phyloP scores from a whole-genome alignment of 768 basidiomycete genomes.

The Porphyrellus cyaneotinctus region DNA sequence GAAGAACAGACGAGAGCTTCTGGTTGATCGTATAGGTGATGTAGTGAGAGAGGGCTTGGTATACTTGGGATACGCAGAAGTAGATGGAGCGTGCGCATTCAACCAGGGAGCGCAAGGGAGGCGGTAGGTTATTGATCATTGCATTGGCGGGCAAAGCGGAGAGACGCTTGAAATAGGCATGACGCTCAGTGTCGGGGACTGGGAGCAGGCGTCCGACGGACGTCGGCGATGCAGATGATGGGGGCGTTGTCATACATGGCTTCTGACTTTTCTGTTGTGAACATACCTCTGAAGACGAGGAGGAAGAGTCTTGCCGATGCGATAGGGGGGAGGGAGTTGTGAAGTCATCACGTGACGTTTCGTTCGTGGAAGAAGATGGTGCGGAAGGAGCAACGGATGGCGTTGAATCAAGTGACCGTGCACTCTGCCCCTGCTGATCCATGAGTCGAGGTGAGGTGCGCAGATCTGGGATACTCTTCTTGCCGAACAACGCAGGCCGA shows the following conservation, averaged over 20 bases:
- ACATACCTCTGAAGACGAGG: conserved; percentile 35
- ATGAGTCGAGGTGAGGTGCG: conserved; percentile 45
- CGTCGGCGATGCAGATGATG: conserved; percentile 39
- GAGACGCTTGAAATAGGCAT: conserved; percentile 92
- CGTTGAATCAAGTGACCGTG: conserved; percentile 27
- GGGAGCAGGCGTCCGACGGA: conserved; percentile 34
- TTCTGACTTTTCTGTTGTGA: conserved; percentile 23
- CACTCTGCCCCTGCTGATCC: conserved; percentile 19
- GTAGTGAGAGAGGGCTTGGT: conserved; percentile 86
- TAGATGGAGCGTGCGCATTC: conserved; percentile 91
- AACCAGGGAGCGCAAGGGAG: conserved; percentile 62
- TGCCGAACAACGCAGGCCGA: conserved; percentile 43
- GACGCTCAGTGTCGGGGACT: conserved; percentile 68
- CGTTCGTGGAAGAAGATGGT: conserved; percentile 12
- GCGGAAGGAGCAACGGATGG: conserved; percentile 6
- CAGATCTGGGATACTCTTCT: conserved; percentile 88
- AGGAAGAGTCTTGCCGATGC: conserved; percentile 43
- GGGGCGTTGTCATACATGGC: conserved; percentile 28
- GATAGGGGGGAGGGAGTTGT: conserved; percentile 39
- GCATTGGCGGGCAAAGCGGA: conserved; percentile 66
- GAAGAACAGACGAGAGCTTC: conserved; percentile 71
- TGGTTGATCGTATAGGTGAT: conserved; percentile 80
- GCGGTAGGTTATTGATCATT: conserved; percentile 64
- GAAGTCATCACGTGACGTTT: conserved; percentile 26
- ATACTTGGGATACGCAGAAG: conserved; percentile 88